phyloP scores from a whole-genome alignment of 306 rosid species.

The Bauhinia variegata region DNA sequence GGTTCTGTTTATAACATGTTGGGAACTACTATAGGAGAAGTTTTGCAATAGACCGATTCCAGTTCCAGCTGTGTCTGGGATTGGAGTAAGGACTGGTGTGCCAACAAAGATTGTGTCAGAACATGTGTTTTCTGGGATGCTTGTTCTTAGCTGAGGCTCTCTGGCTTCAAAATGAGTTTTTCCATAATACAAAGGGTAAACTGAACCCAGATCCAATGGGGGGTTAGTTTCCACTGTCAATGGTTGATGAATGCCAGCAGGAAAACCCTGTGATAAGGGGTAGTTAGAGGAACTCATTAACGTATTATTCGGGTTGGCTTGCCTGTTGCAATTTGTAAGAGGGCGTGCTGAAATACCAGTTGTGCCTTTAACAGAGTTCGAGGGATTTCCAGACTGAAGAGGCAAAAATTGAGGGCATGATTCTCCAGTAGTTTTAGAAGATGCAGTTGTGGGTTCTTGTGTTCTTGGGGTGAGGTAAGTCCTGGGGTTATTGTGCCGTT shows the following conservation, averaged over 20 bases:
- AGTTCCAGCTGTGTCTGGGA: conserved; percentile 60
- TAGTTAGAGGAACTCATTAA: conserved; percentile 47
- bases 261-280: conserved; percentile 54
- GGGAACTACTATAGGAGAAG: conserved; percentile 44
- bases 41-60: conserved; percentile 44
- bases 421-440: conserved; percentile 59
- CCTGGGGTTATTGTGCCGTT: conserved; percentile 85
- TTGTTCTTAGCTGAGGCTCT: conserved; percentile 47
- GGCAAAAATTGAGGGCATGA: conserved; percentile 43
- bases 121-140: conserved; percentile 41
- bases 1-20: conserved; percentile 42
- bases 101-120: conserved; percentile 65
- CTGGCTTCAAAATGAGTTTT: conserved; percentile 43
- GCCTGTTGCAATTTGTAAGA: conserved; percentile 54
- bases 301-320: conserved; percentile 44
- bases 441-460: conserved; percentile 58
- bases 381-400: conserved; percentile 50
- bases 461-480: conserved; percentile 76
- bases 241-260: conserved; percentile 52
- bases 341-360: conserved; percentile 42
- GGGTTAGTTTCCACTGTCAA: conserved; percentile 50
- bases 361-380: conserved; percentile 48
- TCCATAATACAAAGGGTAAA: conserved; percentile 82
- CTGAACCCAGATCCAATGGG: conserved; percentile 67
- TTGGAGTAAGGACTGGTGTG: conserved; percentile 59